Evolutionary conservation across 2,329 filamentous ascomycete species (phyloP), one percentile per base, ranked within the genome.

Genomic region (Sclerotinia trifoliorum): DNA sequence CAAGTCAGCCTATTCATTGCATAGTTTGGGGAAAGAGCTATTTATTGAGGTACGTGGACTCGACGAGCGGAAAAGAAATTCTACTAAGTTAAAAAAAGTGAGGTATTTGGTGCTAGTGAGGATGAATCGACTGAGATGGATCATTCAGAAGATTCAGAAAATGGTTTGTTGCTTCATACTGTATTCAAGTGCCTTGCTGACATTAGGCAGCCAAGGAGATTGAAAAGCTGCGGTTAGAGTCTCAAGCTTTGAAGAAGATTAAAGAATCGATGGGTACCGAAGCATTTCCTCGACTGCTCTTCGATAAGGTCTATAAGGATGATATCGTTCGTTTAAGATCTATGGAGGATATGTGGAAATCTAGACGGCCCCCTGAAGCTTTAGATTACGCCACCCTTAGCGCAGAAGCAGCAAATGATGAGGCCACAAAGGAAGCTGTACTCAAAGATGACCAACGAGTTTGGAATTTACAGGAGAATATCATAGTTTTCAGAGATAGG

Each of bases 1-100:
- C 95, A 0, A 96, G 91, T 72, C 94, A 98, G 75, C 92, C 94
- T 0, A 98, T 99, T 55, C 95, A 99, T 80, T 98, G 95, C 81
- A 99, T 99, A 70, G 94, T 99, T 2, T 99, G 95, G 95, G 94
- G 87, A 26, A 99, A 98, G 81, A 97, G 93, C 78, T 99, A 98
- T 78, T 84, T 99, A 11, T 86, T 99, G 70, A 95, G 93, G 84
- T 82, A 75, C 70, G 77, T 71, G 26, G 29, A 10, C 8, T 35
- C 35, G 39, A 26, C 29, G 5, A 15, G 13, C 51, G 10, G 48
- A 66, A 61, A 26, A 35, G n/a, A 51, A n/a, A 24, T 70, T 55
- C 77, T 82, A 70, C 74, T 66, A 80, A 66, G 10, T 32, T 32
- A 32, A 24, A 56, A n/a, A 1, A 60, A 85, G 82, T 73, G 95